Evolutionary conservation across 129 eudicot species (phyloP), one percentile per base, ranked within the genome.

Genomic region (Artemisia argyi): DNA sequence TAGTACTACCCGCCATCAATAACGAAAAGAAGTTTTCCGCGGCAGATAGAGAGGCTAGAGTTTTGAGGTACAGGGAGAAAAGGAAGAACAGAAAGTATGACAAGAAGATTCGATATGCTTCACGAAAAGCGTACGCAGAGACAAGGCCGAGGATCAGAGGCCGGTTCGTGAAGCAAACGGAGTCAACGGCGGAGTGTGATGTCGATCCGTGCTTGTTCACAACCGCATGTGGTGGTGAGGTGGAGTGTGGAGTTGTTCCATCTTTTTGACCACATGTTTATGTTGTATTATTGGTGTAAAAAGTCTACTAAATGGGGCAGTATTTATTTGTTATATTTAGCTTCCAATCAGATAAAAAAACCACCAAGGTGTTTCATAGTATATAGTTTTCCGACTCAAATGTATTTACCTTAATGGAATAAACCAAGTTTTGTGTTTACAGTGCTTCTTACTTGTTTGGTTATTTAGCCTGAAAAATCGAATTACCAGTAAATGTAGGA

Each of bases 41-140:
- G 8, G 32, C 61, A 59, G 96, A 87, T 60, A 65, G 96, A 60
- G 88, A 84, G 71, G 98, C 98, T 15, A 86, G 96, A 76, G 96
- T 92, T 53, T 61, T 86, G 61, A 86, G 98, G 85, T 92, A 92
- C 77, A 84, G 72, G 64, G 98, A 92, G 81, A 92, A 89, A 86
- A 85, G 96, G 73, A 92, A 92, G 91, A 92, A 89, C 71, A 71
- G 98, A 44, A 89, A 81, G 74, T 92, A 84, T 56, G 89, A 92
- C 81, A 89, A 92, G 71, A 89, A 91, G 15, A 85, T 92, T 49
- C 82, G 98, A 9, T 89, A 92, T 72, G 98, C 95, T 15, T 92
- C 98, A 13, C 67, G 98, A 55, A 92, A 92, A 73, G 98, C 97
- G 2, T 92, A 92, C 16, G 98, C 98, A 0, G 98, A 92, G 60